Conservation (phyloP, 331 rosid species). For the Rhamnella rubrinervis region DNA sequence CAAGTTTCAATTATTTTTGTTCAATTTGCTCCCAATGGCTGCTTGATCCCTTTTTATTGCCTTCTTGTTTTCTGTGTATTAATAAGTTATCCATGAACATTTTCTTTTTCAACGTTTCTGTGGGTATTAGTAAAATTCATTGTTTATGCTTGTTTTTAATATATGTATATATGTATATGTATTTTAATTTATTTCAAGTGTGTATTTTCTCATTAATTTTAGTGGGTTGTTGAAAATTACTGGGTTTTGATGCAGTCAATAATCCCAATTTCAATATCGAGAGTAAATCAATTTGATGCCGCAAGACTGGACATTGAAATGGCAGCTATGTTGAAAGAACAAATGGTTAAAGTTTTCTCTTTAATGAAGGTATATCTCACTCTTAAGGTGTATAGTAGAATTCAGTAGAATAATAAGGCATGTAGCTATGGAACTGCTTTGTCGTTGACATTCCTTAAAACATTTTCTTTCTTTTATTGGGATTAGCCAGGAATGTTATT, state of each 20-base stretch:
- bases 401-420: slow-evolving; percentile 3
- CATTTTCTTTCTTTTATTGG: slow-evolving; percentile 47
- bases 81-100: too few relatives aligned
- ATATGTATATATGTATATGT: background rate
- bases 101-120: too few relatives aligned
- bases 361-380: slow-evolving; percentile 75
- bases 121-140: too few relatives aligned
- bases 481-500: slow-evolving; percentile 99
- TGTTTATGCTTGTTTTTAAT: background rate
- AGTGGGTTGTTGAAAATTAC: background rate
- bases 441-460: slow-evolving; percentile 29
- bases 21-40: background rate
- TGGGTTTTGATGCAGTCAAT: slow-evolving; percentile 39
- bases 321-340: slow-evolving; percentile 99
- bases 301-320: slow-evolving; percentile 92
- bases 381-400: slow-evolving; percentile 6
- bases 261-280: slow-evolving; percentile 86
- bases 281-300: slow-evolving; percentile 97
- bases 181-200: background rate
- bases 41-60: background rate
- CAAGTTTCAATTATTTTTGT: background rate
- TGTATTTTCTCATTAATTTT: background rate
- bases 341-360: slow-evolving; percentile 88
- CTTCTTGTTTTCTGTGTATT: background rate
- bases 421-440: slow-evolving; percentile 7